Conservation (phyloP, 2,329 filamentous ascomycete genomes). For the Colletotrichum tabaci region DNA sequence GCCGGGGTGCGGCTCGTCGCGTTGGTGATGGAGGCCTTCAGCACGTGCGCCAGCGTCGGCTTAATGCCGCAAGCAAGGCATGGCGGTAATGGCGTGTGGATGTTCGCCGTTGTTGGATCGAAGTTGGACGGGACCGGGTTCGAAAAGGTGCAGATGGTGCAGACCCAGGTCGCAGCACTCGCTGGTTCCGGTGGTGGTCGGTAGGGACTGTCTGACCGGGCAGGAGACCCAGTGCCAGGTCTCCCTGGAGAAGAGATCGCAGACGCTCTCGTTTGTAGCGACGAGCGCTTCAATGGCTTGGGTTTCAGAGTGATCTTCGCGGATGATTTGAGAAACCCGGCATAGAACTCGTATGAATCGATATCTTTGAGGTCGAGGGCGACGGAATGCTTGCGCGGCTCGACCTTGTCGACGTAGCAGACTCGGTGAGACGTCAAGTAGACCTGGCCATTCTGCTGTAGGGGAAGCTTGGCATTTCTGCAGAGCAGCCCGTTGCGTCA, state of each 20-base stretch:
- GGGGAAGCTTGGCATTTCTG: slow-evolving; percentile 94
- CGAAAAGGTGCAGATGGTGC: slow-evolving; percentile 94
- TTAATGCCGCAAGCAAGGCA: slow-evolving; percentile 96
- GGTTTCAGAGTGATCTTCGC: slow-evolving; percentile 92
- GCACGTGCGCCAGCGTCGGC: slow-evolving; percentile 83
- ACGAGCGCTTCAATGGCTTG: slow-evolving; percentile 80
- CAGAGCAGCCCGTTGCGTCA: slow-evolving; percentile 2
- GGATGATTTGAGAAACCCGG: slow-evolving; percentile 94
- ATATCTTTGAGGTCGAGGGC: slow-evolving; percentile 92
- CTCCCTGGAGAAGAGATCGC: slow-evolving; percentile 63
- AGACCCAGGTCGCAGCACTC: slow-evolving; percentile 87
- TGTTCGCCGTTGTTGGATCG: slow-evolving; percentile 84
- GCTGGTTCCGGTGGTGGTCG: slow-evolving; percentile 61
- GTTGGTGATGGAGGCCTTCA: slow-evolving; percentile 89
- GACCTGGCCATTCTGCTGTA: slow-evolving; percentile 95
- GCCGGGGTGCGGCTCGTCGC: slow-evolving; percentile 69
- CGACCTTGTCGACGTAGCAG: slow-evolving; percentile 92
- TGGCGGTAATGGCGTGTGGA: slow-evolving; percentile 84
- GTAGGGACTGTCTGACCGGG: slow-evolving; percentile 60
- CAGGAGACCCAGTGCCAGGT: slow-evolving; percentile 62
- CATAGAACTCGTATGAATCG: slow-evolving; percentile 91
- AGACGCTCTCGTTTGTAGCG: slow-evolving; percentile 68
- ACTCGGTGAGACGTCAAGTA: slow-evolving; percentile 96
- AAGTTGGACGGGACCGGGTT: slow-evolving; percentile 96
- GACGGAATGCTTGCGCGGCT: slow-evolving; percentile 87